Base-by-base conservation (phyloP, 2,329 filamentous ascomycete species). In the Metarhizium rileyi region DNA sequence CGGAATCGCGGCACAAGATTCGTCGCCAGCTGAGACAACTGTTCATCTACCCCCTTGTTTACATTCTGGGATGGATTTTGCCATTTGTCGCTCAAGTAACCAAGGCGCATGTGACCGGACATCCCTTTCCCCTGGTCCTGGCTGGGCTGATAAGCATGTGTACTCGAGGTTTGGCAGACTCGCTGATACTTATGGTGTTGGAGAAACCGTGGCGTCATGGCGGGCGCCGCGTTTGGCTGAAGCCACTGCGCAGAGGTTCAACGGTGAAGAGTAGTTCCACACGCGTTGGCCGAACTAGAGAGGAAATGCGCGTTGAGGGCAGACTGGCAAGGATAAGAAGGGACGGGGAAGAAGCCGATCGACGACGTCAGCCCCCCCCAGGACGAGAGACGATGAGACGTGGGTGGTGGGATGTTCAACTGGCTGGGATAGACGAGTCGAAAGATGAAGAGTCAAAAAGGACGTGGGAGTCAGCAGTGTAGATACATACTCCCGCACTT, bases 21-120 rank as follows among this genome's bases (percentile, higher is more conserved):
- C 75, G 78, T 42, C 77, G 82, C 9, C 85, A 90, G 59, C 73
- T 90, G 2, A 78, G 83, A 28, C 76, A 85, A 27, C 72, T 90
- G 18, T 88, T 90, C 65, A 80, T 89, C 44, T 91, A 91, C 62
- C 87, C 87, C 0, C 62, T 84, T 18, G 76, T 86, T 4, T 90
- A 91, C 64, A 72, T 86, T 20, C 64, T 79, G 4, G 78, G 87
- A 55, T 91, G 87, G 87, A 66, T 85, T 3, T 67, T 86, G 7
- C 86, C 87, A 0, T 87, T 90, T 57, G 67, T 83, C 2, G 72
- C 73, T 2, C 83, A 90, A 61, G 71, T 81, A 46, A 65, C 82
- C 46, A 40, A 52, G 10, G 55, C 57, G 16, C 58, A 58, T 28
- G 52, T 55, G 12, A 50, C 46, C 5, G 57, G 56, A 1, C 70